Base-by-base conservation (phyloP, 2,329 filamentous ascomycete species). In the Aspergillus felis region DNA sequence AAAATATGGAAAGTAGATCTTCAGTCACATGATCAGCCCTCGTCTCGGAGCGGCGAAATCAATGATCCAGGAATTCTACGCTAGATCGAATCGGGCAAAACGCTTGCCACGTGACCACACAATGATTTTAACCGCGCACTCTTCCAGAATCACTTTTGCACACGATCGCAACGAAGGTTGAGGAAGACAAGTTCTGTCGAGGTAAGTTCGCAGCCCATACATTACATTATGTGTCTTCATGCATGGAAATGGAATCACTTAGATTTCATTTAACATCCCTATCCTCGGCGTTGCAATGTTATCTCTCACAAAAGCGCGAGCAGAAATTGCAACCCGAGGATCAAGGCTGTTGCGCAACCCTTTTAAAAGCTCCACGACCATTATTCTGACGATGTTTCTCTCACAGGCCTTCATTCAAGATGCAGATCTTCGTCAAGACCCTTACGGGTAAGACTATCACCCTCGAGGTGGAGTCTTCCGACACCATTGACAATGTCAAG, bases 401-500 rank as follows among this genome's bases (percentile, higher is more conserved):
- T 52, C 20, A 20, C 59, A 77, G 75, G 74, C 75, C 75, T 77
- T 78, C 75, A 56, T 72, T 76, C 73, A 78, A 71, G 64, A 79
- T 79, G 78, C 78, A 79, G 72, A 79, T 79, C 73, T 79, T 84
- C 79, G 82, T 84, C 70, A 84, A 84, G 76, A 84, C 82, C 80
- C 78, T 97, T 74, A 97, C 94, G 90, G 94, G 94, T 78, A 97
- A 97, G 90, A 97, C 94, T 79, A 97, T 97, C 89, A 97, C 94
- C 89, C 92, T 99, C 75, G 94, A 99, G 92, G 94, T 97, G 83
- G 94, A 97, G 89, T 96, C 92, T 74, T 93, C 89, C 77, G 94
- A 99, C 83, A 97, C 93, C 77, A 97, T 99, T 82, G 94, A 97
- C 88, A 97, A 97, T 89, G 94, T 99, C 84, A 97, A 97, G 89